A percentile compares a stretch with the other conserved stretches of the same genome.
Conservation (phyloP, 2,329 filamentous ascomycete genomes). For the Diaporthe sp. region DNA sequence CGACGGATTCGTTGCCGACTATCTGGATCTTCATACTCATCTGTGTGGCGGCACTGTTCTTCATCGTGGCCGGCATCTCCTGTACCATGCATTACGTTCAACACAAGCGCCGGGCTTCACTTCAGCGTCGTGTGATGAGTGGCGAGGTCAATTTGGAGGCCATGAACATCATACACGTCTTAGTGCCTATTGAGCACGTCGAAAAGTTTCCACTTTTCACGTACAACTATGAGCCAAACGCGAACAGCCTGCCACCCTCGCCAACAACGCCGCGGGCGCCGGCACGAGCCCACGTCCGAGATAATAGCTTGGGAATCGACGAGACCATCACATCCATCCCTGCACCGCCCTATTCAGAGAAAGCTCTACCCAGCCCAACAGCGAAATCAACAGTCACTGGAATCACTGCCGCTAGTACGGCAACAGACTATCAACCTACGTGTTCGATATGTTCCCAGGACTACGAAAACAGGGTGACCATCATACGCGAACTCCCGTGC, state of each 20-base stretch:
- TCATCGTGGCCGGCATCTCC: constrained; percentile 75
- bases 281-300: constrained; percentile 12
- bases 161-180: constrained; percentile 84
- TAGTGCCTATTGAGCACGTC: constrained; percentile 78
- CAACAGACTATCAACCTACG: constrained; percentile 77
- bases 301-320: constrained; percentile 27
- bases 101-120: constrained; percentile 71
- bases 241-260: constrained; percentile 48
- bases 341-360: constrained; percentile 36
- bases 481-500: constrained; percentile 88
- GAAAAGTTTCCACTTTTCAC: constrained; percentile 81
- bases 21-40: constrained; percentile 84
- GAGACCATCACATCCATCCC: not conserved
- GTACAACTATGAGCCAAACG: constrained; percentile 70
- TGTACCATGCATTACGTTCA: constrained; percentile 82
- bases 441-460: constrained; percentile 93
- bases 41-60: constrained; percentile 77
- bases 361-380: constrained; percentile 38
- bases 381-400: constrained; percentile 36
- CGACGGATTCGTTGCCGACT: constrained; percentile 67
- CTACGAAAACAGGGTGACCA: constrained; percentile 75
- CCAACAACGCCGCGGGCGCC: constrained; percentile 46
- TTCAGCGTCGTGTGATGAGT: constrained; percentile 76
- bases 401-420: constrained; percentile 47
- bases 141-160: constrained; percentile 90